Conservation (phyloP, 2,329 filamentous ascomycete genomes). For the Ophiocordyceps camponoti-saundersi region DNA sequence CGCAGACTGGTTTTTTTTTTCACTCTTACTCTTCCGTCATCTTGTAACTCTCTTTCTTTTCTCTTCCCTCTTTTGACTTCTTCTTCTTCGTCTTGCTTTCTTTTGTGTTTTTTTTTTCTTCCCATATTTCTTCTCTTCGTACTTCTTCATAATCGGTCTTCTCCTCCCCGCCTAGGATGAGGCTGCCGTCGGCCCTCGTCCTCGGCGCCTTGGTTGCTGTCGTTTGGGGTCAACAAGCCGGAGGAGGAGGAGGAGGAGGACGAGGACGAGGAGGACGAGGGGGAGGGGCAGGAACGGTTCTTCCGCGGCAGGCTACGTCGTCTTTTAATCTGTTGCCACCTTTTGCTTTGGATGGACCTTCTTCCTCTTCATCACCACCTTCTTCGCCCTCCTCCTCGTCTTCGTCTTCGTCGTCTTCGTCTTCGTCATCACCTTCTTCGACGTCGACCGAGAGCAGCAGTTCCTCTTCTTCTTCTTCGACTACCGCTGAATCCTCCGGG, state of each 20-base stretch:
- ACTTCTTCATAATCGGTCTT: not conserved
- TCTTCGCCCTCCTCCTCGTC: too few relatives aligned
- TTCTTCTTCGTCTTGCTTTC: not conserved
- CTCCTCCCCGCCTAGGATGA: slow-evolving; percentile 5
- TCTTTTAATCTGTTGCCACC: too few relatives aligned
- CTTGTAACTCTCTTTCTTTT: not conserved
- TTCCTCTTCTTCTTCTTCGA: not conserved
- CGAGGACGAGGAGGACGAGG: not conserved
- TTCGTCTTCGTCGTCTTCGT: not conserved
- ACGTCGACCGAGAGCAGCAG: too few relatives aligned
- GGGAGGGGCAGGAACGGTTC: too few relatives aligned
- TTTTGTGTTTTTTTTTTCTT: not conserved
- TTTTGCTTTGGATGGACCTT: too few relatives aligned
- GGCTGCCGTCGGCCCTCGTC: slow-evolving; percentile 7
- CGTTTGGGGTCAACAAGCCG: not conserved
- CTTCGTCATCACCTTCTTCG: too few relatives aligned
- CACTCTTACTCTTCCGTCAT: too few relatives aligned
- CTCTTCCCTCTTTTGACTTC: too few relatives aligned
- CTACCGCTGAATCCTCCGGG: not conserved
- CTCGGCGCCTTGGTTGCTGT: slow-evolving; percentile 7
- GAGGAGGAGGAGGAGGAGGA: not conserved
- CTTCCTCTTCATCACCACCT: too few relatives aligned
- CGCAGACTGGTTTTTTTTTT: too few relatives aligned
- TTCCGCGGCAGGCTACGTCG: too few relatives aligned
- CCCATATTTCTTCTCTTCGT: too few relatives aligned